Base-by-base conservation (phyloP, 345 rosid genomes). In the Euphorbia pulcherrima region DNA sequence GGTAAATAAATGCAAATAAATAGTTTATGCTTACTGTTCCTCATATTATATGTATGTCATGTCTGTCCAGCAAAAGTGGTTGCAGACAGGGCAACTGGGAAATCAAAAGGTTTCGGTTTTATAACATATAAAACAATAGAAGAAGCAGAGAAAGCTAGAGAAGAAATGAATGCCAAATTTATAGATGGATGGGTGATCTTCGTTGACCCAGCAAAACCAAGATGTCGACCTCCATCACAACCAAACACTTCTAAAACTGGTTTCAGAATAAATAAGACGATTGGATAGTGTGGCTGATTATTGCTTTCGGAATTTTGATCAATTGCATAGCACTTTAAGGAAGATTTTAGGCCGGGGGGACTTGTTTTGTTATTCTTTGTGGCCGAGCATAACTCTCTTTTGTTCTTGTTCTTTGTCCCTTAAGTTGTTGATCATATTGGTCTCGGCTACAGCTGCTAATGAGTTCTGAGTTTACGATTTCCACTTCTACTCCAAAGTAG, bases 121-220 rank as follows among this genome's bases (percentile, higher is more conserved):
- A 88, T 89, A 33, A 83, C 92, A 2, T 93, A 83, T 59, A 68
- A 75, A 52, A 79, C 88, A 8, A 60, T 90, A 62, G 89, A 92
- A 72, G 97, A 92, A 70, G 98, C 98, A 26, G 97, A 87, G 78
- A 87, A 86, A 63, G 97, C 98, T 18, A 88, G 80, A 62, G 87
- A 87, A 79, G 86, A 77, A 28, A 86, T 88, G 98, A 93, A 93
- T 69, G 96, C 96, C 14, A 88, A 87, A 79, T 87, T 78, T 70
- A 79, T 93, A 72, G 96, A 93, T 33, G 98, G 98, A 57, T 93
- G 98, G 98, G 97, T 89, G 17, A 89, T 93, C 37, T 93, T 93
- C 65, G 92, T 93, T 9, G 96, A 93, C 71, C 97, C 97, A 66
- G 96, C 97, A 20, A 88, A 74, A 74, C 94, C 90, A 52, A 82